phyloP scores from a whole-genome alignment of 805 yeast species.

The Wickerhamomyces canadensis region DNA sequence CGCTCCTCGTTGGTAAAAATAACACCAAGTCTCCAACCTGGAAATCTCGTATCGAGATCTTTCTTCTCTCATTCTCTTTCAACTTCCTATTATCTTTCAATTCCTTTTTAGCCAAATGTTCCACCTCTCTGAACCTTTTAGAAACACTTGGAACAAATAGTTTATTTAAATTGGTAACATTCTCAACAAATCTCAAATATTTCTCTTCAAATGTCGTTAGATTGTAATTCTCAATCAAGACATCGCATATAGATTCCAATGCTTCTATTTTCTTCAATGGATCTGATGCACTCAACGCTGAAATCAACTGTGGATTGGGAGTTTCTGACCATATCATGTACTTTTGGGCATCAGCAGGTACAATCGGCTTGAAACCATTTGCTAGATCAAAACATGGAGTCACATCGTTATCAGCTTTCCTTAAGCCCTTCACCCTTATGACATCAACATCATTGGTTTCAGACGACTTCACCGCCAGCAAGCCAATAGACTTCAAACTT shows the following conservation, averaged over 20 bases:
- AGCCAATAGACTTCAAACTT: constrained; percentile 47
- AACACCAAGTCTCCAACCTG: constrained; percentile 71
- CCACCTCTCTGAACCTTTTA: constrained; percentile 84
- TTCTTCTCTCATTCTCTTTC: constrained; percentile 42
- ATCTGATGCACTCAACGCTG: background rate
- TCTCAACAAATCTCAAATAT: constrained; percentile 19
- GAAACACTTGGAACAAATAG: constrained; percentile 41
- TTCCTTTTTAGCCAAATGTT: constrained; percentile 77
- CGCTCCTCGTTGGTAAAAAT: constrained; percentile 64
- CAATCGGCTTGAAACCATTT: constrained; percentile 33
- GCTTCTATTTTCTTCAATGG: too few relatives aligned
- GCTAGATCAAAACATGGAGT: constrained; percentile 33
- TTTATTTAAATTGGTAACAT: constrained; percentile 23
- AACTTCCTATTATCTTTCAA: constrained; percentile 63
- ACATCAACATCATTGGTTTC: constrained; percentile 41
- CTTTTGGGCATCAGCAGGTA: constrained; percentile 31
- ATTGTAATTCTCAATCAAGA: constrained; percentile 17
- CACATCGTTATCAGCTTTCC: constrained; percentile 34
- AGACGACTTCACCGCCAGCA: constrained; percentile 48
- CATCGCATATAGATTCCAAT: constrained; percentile 13
- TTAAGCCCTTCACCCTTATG: constrained; percentile 75
- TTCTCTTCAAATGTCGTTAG: constrained; percentile 21
- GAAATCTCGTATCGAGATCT: constrained; percentile 65
- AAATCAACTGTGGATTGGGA: constrained; percentile 18
- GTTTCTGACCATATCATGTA: constrained; percentile 44